A percentile compares a stretch with the other conserved stretches of the same genome.
Evolutionary conservation across 164 flowering plant species (phyloP).

Genomic region (Dillenia suffruticosa): DNA sequence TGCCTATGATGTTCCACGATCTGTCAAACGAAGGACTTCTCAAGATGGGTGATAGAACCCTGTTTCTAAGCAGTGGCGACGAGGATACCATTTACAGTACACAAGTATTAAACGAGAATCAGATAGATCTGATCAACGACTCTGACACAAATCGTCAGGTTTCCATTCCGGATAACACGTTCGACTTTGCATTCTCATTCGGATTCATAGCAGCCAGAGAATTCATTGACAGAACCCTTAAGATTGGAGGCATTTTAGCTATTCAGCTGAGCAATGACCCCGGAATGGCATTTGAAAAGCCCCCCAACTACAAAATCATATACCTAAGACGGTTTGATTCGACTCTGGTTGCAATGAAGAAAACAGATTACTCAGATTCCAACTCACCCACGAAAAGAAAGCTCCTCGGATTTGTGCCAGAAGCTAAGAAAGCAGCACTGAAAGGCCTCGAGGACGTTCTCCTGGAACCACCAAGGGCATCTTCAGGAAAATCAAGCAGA

Average conservation of each 20-base stretch:
- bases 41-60: slow-evolving; percentile 28
- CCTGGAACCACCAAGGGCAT: slow-evolving; percentile 66
- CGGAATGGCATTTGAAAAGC: slow-evolving; percentile 16
- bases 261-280: slow-evolving; percentile 26
- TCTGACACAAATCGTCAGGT: slow-evolving; percentile 24
- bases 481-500: slow-evolving; percentile 29
- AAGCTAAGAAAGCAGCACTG: slow-evolving; percentile 53
- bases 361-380: slow-evolving; percentile 5
- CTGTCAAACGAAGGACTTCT: slow-evolving; percentile 49
- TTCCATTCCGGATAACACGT: slow-evolving; percentile 24
- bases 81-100: neutral
- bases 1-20: slow-evolving; percentile 42
- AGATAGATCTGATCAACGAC: slow-evolving; percentile 23
- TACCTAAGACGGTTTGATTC: slow-evolving; percentile 43
- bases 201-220: slow-evolving; percentile 7
- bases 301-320: slow-evolving; percentile 46
- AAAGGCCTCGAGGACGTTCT: slow-evolving; percentile 62
- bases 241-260: slow-evolving; percentile 45
- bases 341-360: slow-evolving; percentile 49
- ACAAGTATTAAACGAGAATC: slow-evolving; percentile 15
- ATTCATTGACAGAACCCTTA: slow-evolving; percentile 42
- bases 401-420: slow-evolving; percentile 22
- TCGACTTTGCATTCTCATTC: slow-evolving; percentile 35
- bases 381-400: slow-evolving; percentile 17
- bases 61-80: slow-evolving; percentile 25